Percentiles rank a stretch among this genome's conserved stretches.
Evolutionary conservation across 495 filamentous ascomycete species (phyloP).

Genomic region (Tuber umbilicatum): DNA sequence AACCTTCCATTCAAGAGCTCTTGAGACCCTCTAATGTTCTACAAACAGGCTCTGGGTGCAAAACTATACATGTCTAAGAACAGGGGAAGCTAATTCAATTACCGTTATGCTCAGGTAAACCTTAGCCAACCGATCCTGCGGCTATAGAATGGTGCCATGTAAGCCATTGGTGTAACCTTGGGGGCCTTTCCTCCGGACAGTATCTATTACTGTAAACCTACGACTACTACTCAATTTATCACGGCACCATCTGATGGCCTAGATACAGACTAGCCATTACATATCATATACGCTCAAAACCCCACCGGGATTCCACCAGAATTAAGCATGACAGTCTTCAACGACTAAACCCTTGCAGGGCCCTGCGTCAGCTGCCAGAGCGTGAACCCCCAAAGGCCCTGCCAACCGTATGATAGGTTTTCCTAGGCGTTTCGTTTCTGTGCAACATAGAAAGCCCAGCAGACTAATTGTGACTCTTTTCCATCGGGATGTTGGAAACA

Average conservation of each 20-base stretch:
- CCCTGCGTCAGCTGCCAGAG: background rate
- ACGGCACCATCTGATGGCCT: background rate
- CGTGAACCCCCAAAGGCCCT: background rate
- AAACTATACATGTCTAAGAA: background rate
- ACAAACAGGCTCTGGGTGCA: background rate
- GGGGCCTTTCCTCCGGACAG: background rate
- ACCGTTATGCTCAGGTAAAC: background rate
- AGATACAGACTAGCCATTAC: background rate
- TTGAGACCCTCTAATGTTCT: background rate
- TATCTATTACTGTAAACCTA: background rate
- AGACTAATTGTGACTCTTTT: background rate
- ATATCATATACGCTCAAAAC: background rate
- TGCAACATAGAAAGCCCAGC: background rate
- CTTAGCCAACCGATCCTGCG: background rate
- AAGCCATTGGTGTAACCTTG: background rate
- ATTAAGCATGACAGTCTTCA: background rate
- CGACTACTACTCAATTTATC: background rate
- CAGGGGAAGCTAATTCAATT: background rate
- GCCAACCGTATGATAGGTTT: background rate
- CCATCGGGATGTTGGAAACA: background rate
- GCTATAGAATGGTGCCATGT: background rate
- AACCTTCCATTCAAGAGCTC: background rate
- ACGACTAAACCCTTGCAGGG: background rate
- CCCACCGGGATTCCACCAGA: background rate
- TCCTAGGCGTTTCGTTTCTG: background rate